Percentiles rank a stretch among this genome's conserved stretches.
These are phyloP conservation scores for Calonectria pseudoturangicola DNA, from an alignment of 2,329 filamentous ascomycete genomes.

Conservation along the genomic window DNA sequence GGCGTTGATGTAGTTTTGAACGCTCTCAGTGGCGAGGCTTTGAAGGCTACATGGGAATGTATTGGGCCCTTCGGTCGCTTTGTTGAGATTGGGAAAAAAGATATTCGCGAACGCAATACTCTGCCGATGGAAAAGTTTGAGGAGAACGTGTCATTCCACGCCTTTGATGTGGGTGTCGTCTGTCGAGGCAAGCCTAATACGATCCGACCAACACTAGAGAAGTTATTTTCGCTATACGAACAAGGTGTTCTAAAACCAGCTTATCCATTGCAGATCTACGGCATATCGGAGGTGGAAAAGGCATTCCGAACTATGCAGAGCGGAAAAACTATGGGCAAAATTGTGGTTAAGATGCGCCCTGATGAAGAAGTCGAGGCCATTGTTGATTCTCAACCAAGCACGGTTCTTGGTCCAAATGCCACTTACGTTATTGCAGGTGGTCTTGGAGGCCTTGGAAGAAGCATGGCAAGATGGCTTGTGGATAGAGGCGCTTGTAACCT, in stretches of 20 bases:
- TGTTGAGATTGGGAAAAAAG: slow-evolving; percentile 53
- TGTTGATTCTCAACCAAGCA: slow-evolving; percentile 17
- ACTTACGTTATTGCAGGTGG: slow-evolving; percentile 46
- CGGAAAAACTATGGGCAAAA: slow-evolving; percentile 46
- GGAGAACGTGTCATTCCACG: slow-evolving; percentile 62
- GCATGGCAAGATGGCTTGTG: slow-evolving; percentile 43
- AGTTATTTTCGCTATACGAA: slow-evolving; percentile 36
- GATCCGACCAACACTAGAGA: not conserved
- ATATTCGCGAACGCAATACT: slow-evolving; percentile 57
- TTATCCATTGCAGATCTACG: slow-evolving; percentile 1
- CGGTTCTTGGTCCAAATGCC: not conserved
- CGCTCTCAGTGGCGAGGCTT: slow-evolving; percentile 53
- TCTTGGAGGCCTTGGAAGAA: slow-evolving; percentile 46
- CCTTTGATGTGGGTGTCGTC: slow-evolving; percentile 59
- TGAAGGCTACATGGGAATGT: slow-evolving; percentile 57
- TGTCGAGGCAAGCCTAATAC: slow-evolving; percentile 17
- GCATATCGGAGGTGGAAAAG: slow-evolving; percentile 43
- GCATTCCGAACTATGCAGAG: slow-evolving; percentile 45
- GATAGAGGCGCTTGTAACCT: slow-evolving; percentile 53
- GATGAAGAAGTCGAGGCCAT: slow-evolving; percentile 35
- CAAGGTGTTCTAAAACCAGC: slow-evolving; percentile 10
- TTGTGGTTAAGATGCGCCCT: slow-evolving; percentile 33
- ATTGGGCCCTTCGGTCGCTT: slow-evolving; percentile 46
- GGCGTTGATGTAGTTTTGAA: slow-evolving; percentile 58
- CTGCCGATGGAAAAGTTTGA: slow-evolving; percentile 55